Base-by-base conservation (phyloP, 2,329 filamentous ascomycete species). In the Stagonosporopsis chrysanthemi region DNA sequence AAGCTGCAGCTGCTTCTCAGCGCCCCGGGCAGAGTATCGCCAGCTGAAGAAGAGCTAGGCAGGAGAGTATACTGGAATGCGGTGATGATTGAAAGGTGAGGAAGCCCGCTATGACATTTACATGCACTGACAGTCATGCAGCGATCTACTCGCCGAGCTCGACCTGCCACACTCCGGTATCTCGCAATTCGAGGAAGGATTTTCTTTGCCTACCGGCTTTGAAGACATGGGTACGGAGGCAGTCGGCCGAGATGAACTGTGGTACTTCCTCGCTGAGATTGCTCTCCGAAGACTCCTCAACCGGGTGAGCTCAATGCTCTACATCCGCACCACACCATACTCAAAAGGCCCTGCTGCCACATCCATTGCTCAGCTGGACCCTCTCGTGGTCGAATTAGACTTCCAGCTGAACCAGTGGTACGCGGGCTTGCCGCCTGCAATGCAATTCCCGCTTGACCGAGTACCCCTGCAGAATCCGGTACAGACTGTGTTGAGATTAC, bases 331-430 rank as follows among this genome's bases (percentile, higher is more conserved):
- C 3, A 70, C 74, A 14, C 71, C 65, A 9, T 74, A 71, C 48
- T 69, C 66, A 7, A 75, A 75, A 55, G 63, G 67, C 0, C 70
- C 72, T 12, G 65, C 74, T 15, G 86, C 87, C 74, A 84, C 88
- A 15, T 89, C 89, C 12, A 89, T 90, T 17, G 86, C 87, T 14
- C 89, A 88, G 63, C 81, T 94, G 33, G 90, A 91, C 58, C 90
- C 90, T 1, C 85, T 95, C 11, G 90, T 92, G 23, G 86, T 88
- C 12, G 90, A 94, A 73, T 83, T 95, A 35, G 91, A 94, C 73
- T 92, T 88, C 70, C 91, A 95, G 75, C 79, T 95, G 46, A 89
- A 87, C 5, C 90, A 94, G 72, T 95, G 90, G 91, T 93, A 94
- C 71, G 90, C 92, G 67, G 89, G 86, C 63, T 80, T 95, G 40